phyloP scores from a whole-genome alignment of 768 basidiomycete species.

The Tricholoma sp. region DNA sequence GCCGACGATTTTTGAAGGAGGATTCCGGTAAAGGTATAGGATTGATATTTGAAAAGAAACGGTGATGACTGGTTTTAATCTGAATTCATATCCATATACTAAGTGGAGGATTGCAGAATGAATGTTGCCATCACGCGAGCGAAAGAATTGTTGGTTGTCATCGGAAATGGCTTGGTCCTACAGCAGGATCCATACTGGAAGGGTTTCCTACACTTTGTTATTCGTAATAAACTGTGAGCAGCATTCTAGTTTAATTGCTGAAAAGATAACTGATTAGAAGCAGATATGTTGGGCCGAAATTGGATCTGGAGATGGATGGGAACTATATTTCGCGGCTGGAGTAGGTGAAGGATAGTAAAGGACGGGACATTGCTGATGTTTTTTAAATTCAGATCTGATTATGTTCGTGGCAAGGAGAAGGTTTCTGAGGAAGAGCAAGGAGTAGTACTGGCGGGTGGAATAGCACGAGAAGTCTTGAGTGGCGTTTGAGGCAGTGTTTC shows the following conservation, averaged over 20 bases:
- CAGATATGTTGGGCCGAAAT: slow-evolving; percentile 41
- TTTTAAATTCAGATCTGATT: background rate
- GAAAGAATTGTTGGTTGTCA: slow-evolving; percentile 44
- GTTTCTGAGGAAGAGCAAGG: slow-evolving; percentile 28
- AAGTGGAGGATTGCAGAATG: slow-evolving; percentile 30
- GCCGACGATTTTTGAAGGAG: slow-evolving; percentile 41
- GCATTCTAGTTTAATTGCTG: background rate
- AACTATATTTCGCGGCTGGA: slow-evolving; percentile 45
- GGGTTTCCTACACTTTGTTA: slow-evolving; percentile 41
- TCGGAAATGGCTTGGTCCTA: slow-evolving; percentile 39
- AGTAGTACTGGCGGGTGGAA: slow-evolving; percentile 26
- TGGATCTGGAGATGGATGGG: slow-evolving; percentile 40
- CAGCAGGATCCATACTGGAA: slow-evolving; percentile 47
- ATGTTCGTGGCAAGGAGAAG: background rate
- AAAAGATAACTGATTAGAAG: background rate
- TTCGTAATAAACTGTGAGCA: slow-evolving; percentile 42
- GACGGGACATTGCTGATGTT: background rate
- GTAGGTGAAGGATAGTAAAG: slow-evolving; percentile 22
- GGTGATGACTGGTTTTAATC: slow-evolving; percentile 23
- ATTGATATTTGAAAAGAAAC: slow-evolving; percentile 40
- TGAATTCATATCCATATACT: background rate
- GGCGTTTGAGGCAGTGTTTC: slow-evolving; percentile 10
- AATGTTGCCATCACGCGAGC: slow-evolving; percentile 53
- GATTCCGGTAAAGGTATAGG: slow-evolving; percentile 42
- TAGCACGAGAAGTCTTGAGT: slow-evolving; percentile 29